Base-by-base conservation (phyloP, 306 rosid species). In the Lotus japonicus region DNA sequence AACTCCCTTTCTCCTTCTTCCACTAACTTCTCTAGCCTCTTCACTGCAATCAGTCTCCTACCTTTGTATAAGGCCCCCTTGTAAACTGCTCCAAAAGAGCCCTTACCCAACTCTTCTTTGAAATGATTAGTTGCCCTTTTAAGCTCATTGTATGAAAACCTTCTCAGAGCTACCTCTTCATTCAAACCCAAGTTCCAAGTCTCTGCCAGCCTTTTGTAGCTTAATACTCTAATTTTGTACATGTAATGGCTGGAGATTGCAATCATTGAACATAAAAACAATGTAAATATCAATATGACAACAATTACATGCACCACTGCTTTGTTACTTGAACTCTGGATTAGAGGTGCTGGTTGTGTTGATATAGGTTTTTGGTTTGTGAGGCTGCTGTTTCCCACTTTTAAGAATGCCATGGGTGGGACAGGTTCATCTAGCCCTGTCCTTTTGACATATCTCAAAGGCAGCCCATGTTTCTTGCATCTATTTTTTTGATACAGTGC, bases 1-100 rank as follows among this genome's bases (percentile, higher is more conserved):
- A 81, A 81, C 64, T 76, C 82, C 11, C 70, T 76, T 13, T 81
- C 85, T 2, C 81, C 79, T 41, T 76, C 84, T 60, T 76, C 84
- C 50, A 68, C 68, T 1, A 81, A 10, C 44, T 66, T 76, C 55
- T 77, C 79, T 7, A 81, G 51, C 11, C 79, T 76, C 64, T 81
- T 81, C 41, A 81, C 80, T 0, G 82, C 85, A 33, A 81, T 68
- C 8, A 73, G 0, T 17, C 56, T 72, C 8, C 15, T 55, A 0
- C 79, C 82, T 33, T 68, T 77, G 39, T 31, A 1, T 35, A 72
- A 56, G 12, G 7, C 28, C 13, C 85, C 77, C 42, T 51, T 81
- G 16, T 77, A 81, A 41, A 81, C 85, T 42, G 70, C 43, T 68
- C 82, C 79, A 8, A 81, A 81, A 35, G 85, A 41, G 0, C 85